Evolutionary conservation across 345 rosid species (phyloP).

Genomic region (Durio zibethinus): DNA sequence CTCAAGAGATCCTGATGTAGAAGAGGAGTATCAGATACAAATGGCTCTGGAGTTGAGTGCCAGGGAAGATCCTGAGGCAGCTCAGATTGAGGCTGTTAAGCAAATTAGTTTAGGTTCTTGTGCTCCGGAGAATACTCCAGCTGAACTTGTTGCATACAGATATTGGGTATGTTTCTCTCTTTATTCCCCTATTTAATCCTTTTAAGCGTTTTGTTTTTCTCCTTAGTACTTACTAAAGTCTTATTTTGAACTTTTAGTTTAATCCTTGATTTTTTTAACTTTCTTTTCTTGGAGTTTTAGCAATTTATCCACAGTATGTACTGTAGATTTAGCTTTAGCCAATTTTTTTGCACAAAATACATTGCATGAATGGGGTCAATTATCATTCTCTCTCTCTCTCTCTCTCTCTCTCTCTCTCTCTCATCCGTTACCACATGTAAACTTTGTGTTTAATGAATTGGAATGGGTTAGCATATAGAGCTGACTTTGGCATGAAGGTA

Average conservation of each 20-base stretch:
- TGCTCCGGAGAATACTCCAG: constrained; percentile 74
- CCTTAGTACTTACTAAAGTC: constrained; percentile 3
- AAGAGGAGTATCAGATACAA: constrained; percentile 92
- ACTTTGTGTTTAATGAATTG: not conserved
- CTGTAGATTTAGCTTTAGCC: not conserved
- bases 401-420: not conserved
- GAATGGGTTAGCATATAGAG: not conserved
- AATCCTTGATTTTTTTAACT: not conserved
- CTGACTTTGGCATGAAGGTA: not conserved
- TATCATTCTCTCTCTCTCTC: not conserved
- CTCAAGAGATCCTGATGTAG: constrained; percentile 72
- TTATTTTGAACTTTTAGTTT: not conserved
- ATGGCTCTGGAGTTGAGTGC: constrained; percentile 91
- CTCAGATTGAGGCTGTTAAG: constrained; percentile 95
- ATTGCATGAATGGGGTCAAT: constrained; percentile 1
- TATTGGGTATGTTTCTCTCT: constrained; percentile 71
- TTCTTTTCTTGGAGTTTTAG: not conserved
- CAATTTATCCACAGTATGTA: not conserved
- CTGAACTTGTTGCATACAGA: constrained; percentile 87
- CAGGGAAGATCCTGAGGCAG: constrained; percentile 97
- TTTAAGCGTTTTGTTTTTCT: not conserved
- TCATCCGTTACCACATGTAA: not conserved
- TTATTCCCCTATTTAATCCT: not conserved
- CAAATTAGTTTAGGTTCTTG: constrained; percentile 85
- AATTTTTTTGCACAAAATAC: not conserved